A percentile compares a stretch with the other conserved stretches of the same genome.
These are phyloP conservation scores for Telfairia occidentalis DNA, from an alignment of 331 rosid species.

Conservation along the genomic window DNA sequence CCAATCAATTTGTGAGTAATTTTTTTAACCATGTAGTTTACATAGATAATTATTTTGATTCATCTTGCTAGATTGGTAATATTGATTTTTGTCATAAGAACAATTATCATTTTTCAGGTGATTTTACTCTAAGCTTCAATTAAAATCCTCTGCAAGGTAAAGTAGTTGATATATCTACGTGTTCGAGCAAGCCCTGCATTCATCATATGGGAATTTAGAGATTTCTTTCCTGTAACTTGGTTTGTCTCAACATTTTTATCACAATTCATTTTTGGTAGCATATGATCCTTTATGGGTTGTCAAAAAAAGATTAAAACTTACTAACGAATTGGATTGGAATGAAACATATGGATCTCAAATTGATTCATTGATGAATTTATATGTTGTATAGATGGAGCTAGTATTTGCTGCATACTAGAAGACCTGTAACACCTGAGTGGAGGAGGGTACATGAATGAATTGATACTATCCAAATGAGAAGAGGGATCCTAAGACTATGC, in stretches of 20 bases:
- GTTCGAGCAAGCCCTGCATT: conserved; percentile 79
- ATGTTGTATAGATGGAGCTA: conserved; percentile 44
- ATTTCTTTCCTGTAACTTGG: neutral
- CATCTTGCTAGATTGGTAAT: neutral
- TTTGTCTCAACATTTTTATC: neutral
- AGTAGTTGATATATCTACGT: conserved; percentile 70
- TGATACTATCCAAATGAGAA: too few species aligned
- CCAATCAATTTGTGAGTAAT: conserved; percentile 53
- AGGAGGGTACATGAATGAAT: too few species aligned
- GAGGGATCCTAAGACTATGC: too few species aligned
- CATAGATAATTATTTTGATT: neutral
- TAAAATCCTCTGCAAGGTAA: conserved; percentile 77
- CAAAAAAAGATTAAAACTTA: neutral
- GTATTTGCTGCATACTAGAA: conserved; percentile 68
- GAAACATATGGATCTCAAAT: neutral
- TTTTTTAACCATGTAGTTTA: conserved; percentile 1
- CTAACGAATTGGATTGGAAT: neutral
- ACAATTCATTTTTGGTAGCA: neutral
- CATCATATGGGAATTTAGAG: conserved; percentile 73
- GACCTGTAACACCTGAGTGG: too few species aligned
- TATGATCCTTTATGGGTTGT: neutral
- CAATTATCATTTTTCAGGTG: conserved; percentile 36
- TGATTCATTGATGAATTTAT: neutral
- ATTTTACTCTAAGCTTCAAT: conserved; percentile 73
- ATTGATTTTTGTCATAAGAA: conserved; percentile 10